Evolutionary conservation across 345 rosid genomes (phyloP).

Genomic region (Pistacia integerrima): DNA sequence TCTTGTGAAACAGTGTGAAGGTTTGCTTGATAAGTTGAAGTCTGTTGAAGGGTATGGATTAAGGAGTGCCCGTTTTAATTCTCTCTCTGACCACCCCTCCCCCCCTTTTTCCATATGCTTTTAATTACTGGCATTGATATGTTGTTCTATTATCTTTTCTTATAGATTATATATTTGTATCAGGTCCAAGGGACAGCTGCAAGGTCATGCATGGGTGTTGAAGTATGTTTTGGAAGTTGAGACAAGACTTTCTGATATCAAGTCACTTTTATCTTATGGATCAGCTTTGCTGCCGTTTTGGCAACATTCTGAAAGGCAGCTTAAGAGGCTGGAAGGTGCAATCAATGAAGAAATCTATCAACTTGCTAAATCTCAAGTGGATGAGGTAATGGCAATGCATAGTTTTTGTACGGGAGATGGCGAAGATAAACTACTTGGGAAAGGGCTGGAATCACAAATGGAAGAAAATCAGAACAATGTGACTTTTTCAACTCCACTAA

Average conservation of each 20-base stretch:
- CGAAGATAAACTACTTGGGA: conserved; percentile 27
- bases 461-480: conserved; percentile 31
- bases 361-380: conserved; percentile 66
- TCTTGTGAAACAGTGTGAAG: conserved; percentile 57
- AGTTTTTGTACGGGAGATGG: conserved; percentile 30
- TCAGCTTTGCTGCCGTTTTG: conserved; percentile 73
- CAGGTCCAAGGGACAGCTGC: conserved; percentile 61
- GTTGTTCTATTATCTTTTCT: conserved; percentile 21
- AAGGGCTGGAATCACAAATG: conserved; percentile 34
- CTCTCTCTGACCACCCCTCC: neutral
- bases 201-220: conserved; percentile 50
- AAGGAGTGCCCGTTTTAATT: conserved; percentile 10
- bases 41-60: conserved; percentile 65
- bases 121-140: neutral
- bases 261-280: conserved; percentile 56
- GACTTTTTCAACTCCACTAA: conserved; percentile 30
- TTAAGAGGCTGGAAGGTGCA: conserved; percentile 64
- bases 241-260: conserved; percentile 81
- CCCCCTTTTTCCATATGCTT: neutral
- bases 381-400: conserved; percentile 41
- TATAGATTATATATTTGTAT: conserved; percentile 13
- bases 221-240: conserved; percentile 71
- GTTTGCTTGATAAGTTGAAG: conserved; percentile 72
- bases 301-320: conserved; percentile 76
- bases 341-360: conserved; percentile 65